Evolutionary conservation across 805 yeast genomes (phyloP).

Genomic region (Starmerella cellae): DNA sequence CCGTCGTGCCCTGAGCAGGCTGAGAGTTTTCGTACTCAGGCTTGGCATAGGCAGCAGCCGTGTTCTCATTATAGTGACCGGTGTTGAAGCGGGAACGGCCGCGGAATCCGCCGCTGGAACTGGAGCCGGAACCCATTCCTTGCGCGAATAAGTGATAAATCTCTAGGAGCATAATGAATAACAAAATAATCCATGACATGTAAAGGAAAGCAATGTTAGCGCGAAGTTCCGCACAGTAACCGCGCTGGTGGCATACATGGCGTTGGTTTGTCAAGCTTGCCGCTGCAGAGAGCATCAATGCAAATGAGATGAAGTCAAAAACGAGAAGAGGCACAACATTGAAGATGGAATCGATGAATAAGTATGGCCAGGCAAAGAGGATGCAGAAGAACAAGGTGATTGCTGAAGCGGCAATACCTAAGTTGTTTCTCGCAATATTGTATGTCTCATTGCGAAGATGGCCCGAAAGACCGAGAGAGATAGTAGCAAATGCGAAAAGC

Average conservation of each 20-base stretch:
- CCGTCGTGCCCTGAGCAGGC: too few species aligned
- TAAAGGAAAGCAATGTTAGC: conserved; percentile 18
- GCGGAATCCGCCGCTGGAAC: conserved; percentile 2
- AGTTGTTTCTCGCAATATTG: conserved; percentile 12
- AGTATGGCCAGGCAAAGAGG: conserved; percentile 2
- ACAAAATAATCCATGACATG: conserved; percentile 16
- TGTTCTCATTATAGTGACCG: too few species aligned
- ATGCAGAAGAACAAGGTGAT: conserved; percentile 14
- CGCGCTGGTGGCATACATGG: conserved; percentile 11
- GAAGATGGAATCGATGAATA: conserved; percentile 5
- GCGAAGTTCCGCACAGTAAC: conserved; percentile 13
- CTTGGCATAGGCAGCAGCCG: not conserved
- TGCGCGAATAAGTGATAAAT: conserved; percentile 10
- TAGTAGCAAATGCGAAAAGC: conserved; percentile 60
- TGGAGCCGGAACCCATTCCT: not conserved
- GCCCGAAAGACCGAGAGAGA: conserved; percentile 71
- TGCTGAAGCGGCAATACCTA: conserved; percentile 15
- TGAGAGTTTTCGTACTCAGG: too few species aligned
- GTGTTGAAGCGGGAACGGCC: not conserved
- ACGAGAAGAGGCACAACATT: conserved; percentile 1
- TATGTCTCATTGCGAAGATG: conserved; percentile 9
- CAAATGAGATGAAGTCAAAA: conserved; percentile 16
- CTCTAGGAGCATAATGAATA: conserved; percentile 11
- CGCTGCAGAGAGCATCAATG: conserved; percentile 13
- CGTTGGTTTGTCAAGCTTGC: conserved; percentile 12